These are phyloP conservation scores for Lithohypha guttulata DNA, from an alignment of 2,329 filamentous ascomycete species.

Conservation along the genomic window DNA sequence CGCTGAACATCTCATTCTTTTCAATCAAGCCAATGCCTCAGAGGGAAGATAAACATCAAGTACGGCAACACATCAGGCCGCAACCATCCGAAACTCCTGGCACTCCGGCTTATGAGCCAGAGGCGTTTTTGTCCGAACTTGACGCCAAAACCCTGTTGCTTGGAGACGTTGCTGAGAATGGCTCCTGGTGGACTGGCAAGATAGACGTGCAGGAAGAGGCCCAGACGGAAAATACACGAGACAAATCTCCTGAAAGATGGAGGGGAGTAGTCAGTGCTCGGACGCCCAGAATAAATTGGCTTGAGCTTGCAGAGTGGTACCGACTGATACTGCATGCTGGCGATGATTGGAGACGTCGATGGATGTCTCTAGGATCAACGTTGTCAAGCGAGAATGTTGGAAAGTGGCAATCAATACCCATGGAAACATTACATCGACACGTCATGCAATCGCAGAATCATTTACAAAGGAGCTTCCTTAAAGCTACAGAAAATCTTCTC, in stretches of 20 bases:
- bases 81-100: constrained; percentile 23
- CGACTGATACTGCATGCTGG: constrained; percentile 57
- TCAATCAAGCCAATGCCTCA: constrained; percentile 38
- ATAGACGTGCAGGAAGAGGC: constrained; percentile 22
- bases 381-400: constrained; percentile 15
- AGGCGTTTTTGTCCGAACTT: constrained; percentile 46
- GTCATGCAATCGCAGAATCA: constrained; percentile 56
- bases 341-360: constrained; percentile 51
- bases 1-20: constrained; percentile 67
- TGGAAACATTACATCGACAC: constrained; percentile 31
- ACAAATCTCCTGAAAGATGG: constrained; percentile 24
- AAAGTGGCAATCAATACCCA: constrained; percentile 33
- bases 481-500: constrained; percentile 65
- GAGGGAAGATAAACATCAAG: constrained; percentile 35
- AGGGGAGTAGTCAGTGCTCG: constrained; percentile 42
- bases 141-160: constrained; percentile 66
- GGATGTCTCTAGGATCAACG: constrained; percentile 41
- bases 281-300: constrained; percentile 66
- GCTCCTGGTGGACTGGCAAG: constrained; percentile 65
- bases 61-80: constrained; percentile 25
- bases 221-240: constrained; percentile 21
- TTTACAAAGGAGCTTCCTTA: constrained; percentile 59
- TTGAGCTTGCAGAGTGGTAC: constrained; percentile 63
- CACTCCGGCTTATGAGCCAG: constrained; percentile 22
- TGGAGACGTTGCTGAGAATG: constrained; percentile 70